Conservation (phyloP, 345 rosid genomes). For the Capsella bursapastoris region DNA sequence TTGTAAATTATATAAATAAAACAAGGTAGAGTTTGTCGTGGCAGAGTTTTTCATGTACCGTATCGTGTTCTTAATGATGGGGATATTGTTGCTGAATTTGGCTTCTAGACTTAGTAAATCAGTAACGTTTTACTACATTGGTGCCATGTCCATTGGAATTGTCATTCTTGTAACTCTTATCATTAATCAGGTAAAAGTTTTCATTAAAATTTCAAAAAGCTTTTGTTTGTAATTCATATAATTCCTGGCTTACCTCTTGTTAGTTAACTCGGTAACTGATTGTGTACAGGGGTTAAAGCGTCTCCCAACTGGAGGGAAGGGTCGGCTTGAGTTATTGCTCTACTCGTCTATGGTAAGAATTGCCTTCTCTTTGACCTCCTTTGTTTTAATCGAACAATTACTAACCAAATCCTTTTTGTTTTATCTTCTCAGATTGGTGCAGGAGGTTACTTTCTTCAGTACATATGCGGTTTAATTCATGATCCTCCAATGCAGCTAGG, state of each 20-base stretch:
- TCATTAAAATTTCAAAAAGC: neutral
- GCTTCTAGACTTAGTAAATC: constrained; percentile 73
- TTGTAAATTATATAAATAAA: constrained; percentile 7
- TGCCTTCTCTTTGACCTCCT: constrained; percentile 1
- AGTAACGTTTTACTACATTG: constrained; percentile 67
- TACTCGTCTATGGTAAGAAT: constrained; percentile 67
- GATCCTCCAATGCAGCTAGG: constrained; percentile 64
- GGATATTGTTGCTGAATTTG: constrained; percentile 55
- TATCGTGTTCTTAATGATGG: constrained; percentile 57
- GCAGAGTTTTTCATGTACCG: constrained; percentile 73
- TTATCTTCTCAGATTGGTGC: constrained; percentile 62
- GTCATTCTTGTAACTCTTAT: constrained; percentile 71
- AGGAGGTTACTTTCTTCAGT: constrained; percentile 72
- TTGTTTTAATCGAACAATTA: constrained; percentile 2
- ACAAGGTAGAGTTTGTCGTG: neutral
- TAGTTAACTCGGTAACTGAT: neutral
- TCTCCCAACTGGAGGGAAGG: constrained; percentile 69
- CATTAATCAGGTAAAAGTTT: constrained; percentile 65
- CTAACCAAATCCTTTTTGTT: neutral
- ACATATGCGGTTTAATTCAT: constrained; percentile 54
- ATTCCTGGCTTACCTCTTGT: neutral
- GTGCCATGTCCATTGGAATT: constrained; percentile 75
- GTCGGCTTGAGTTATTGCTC: constrained; percentile 64
- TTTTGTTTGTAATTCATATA: neutral
- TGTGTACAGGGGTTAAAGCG: constrained; percentile 80